These are phyloP conservation scores for Prunella vulgaris DNA, from an alignment of 257 asterid genomes.

Conservation along the genomic window DNA sequence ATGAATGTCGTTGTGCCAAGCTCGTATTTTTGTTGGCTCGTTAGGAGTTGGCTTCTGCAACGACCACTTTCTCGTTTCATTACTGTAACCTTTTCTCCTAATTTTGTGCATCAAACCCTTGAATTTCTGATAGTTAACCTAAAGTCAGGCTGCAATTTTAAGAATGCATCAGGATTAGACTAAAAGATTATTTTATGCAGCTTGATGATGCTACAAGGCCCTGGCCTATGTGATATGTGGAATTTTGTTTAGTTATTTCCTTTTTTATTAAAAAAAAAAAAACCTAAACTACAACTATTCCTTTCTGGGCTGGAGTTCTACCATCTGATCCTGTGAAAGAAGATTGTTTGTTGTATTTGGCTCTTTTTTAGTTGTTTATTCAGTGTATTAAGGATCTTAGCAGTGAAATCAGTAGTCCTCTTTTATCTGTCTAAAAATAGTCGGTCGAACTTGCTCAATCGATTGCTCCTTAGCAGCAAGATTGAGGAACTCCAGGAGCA, in stretches of 20 bases:
- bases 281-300: background rate
- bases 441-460: background rate
- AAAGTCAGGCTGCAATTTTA: conserved; percentile 8
- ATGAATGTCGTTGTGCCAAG: conserved; percentile 32
- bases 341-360: background rate
- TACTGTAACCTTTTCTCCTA: conserved; percentile 13
- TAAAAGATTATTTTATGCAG: conserved; percentile 16
- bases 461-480: too few relatives aligned
- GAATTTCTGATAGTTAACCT: conserved; percentile 16
- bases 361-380: background rate
- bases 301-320: background rate
- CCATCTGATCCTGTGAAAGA: background rate
- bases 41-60: conserved; percentile 35
- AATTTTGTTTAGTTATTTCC: background rate
- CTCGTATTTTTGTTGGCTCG: conserved; percentile 31
- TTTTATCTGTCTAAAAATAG: background rate
- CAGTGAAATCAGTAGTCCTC: background rate
- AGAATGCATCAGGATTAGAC: conserved; percentile 6
- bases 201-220: conserved; percentile 16
- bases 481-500: too few relatives aligned
- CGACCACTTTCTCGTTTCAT: conserved; percentile 14
- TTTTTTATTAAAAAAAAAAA: background rate
- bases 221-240: background rate
- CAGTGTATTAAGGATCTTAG: background rate
- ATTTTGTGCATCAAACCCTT: conserved; percentile 12